These are phyloP conservation scores for Solanum tacnaense DNA, from an alignment of 257 asterid species.

Conservation along the genomic window DNA sequence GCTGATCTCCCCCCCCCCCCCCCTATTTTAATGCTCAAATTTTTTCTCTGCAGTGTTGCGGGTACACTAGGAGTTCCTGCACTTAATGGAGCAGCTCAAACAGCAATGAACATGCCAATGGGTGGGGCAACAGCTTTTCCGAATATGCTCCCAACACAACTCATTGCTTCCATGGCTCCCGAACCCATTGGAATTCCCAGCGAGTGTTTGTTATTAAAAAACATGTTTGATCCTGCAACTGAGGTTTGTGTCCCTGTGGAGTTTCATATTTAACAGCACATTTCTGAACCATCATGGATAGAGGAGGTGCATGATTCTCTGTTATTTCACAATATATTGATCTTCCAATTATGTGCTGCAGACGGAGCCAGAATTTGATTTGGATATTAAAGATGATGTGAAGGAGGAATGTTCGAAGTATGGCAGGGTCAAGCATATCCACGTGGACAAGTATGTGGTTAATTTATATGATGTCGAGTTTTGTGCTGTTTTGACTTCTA, in stretches of 20 bases:
- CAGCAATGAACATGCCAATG: slow-evolving; percentile 53
- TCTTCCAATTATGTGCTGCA: slow-evolving; percentile 18
- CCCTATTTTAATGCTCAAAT: background rate
- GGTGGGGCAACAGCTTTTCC: slow-evolving; percentile 45
- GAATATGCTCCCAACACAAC: slow-evolving; percentile 40
- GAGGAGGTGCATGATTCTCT: background rate
- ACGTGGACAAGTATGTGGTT: slow-evolving; percentile 78
- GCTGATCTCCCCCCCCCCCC: background rate
- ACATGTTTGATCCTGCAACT: slow-evolving; percentile 89
- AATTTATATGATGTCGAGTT: background rate
- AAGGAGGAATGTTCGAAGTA: slow-evolving; percentile 90
- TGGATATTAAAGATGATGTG: slow-evolving; percentile 88
- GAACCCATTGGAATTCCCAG: slow-evolving; percentile 96
- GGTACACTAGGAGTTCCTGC: slow-evolving; percentile 66
- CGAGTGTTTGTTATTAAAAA: slow-evolving; percentile 87
- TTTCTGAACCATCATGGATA: background rate
- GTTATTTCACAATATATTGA: background rate
- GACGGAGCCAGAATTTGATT: slow-evolving; percentile 85
- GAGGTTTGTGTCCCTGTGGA: slow-evolving; percentile 47
- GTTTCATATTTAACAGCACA: background rate
- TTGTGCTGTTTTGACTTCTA: background rate
- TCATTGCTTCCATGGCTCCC: slow-evolving; percentile 41
- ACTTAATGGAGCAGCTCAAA: slow-evolving; percentile 62
- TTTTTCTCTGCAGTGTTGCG: slow-evolving; percentile 35
- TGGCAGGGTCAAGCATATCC: slow-evolving; percentile 76